Percentiles rank a stretch among this genome's conserved stretches.
Conservation (phyloP, 2,329 filamentous ascomycete species). For the Teratosphaeria gauchensis region DNA sequence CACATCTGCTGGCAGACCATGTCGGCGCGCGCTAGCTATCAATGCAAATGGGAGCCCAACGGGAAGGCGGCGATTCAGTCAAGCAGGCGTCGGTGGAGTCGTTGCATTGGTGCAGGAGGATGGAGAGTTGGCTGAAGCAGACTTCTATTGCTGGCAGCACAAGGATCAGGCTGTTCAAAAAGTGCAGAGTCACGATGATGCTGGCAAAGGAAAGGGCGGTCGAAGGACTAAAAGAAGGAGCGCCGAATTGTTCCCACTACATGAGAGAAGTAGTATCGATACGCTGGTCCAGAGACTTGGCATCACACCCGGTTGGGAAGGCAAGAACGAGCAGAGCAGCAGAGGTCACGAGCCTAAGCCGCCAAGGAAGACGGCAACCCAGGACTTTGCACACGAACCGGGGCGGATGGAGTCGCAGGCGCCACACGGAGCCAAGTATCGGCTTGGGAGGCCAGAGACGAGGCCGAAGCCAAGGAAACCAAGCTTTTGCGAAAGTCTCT, state of each 20-base stretch:
- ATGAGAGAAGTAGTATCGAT: conserved; percentile 70
- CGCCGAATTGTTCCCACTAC: conserved; percentile 46
- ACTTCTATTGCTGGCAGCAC: conserved; percentile 91
- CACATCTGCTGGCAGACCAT: conserved; percentile 71
- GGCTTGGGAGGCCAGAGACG: background rate
- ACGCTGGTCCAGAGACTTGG: conserved; percentile 74
- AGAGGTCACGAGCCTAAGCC: conserved; percentile 7
- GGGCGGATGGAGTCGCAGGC: background rate
- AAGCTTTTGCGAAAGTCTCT: conserved; percentile 35
- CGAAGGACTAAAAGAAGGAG: conserved; percentile 7
- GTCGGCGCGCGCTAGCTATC: conserved; percentile 57
- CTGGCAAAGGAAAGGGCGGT: background rate
- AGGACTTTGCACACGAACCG: conserved; percentile 1
- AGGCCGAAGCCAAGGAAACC: conserved; percentile 29
- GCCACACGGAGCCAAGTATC: conserved; percentile 7
- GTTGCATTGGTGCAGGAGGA: conserved; percentile 39
- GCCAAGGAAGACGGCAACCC: conserved; percentile 4
- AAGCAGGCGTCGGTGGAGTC: conserved; percentile 20
- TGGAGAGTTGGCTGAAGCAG: conserved; percentile 44
- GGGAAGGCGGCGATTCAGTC: background rate
- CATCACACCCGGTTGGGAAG: conserved; percentile 13
- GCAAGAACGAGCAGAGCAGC: conserved; percentile 7
- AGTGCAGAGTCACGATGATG: conserved; percentile 3
- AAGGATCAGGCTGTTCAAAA: conserved; percentile 64
- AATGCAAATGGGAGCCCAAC: background rate